Evolutionary conservation across 495 filamentous ascomycete species (phyloP), one percentile per base, ranked within the genome.

Genomic region (Daldinia grandis): DNA sequence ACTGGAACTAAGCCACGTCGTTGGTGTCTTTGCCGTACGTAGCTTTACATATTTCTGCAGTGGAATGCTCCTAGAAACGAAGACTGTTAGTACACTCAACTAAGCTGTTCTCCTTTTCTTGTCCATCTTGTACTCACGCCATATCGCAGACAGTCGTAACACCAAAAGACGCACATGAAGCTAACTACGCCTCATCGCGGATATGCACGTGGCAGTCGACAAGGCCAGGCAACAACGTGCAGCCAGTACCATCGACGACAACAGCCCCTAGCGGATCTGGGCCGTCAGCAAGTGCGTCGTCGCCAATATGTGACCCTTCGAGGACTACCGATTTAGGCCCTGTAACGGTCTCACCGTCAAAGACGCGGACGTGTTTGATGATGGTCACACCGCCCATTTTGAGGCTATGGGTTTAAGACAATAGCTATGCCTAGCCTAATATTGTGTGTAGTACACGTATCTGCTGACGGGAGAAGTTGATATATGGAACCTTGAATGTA

Each of bases 201-300:
- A 89, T 76, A 55, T 89, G 87, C 6, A 88, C 86, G 64, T 89
- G 87, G 69, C 80, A 81, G 73, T 89, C 87, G n/a, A 88, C 87
- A 2, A 89, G 75, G 4, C 86, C 87, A 0, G 86, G 86, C 24
- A 83, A 82, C 0, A 88, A 51, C 59, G 82, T 88, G 42, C 80
- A 81, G 15, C 81, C 82, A 0, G 72, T 72, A 4, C 82, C 66
- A 58, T 87, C 81, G 19, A 87, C 68, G 12, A 71, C 60, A 9
- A 47, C 54, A 24, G 42, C 12, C 19, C 55, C 59, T 1, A 55
- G 64, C 30, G 59, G 44, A 30, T 70, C 62, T 0, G 63, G 19
- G 7, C 66, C 40, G 24, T 63, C 62, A 6, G 64, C 71, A 14
- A 54, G 66, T 14, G 53, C 38, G 47, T 70, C 66, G 9, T 69